phyloP scores from a whole-genome alignment of 2,329 filamentous ascomycete species.

The Kalmusia sp. region DNA sequence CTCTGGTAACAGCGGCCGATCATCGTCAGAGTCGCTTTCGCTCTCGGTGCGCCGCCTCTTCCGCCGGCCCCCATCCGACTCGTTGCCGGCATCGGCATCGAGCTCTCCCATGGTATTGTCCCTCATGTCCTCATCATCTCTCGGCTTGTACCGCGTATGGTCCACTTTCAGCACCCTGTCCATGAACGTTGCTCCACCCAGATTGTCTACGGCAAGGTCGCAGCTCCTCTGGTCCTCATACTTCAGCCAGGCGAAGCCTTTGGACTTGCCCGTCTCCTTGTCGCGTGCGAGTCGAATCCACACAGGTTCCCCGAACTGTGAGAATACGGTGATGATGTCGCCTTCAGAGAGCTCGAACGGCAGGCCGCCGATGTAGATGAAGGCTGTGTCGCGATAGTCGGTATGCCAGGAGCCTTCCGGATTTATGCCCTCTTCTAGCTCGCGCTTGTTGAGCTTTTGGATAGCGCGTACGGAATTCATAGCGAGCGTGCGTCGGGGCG shows the following conservation, averaged over 20 bases:
- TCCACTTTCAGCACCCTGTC: slow-evolving; percentile 86
- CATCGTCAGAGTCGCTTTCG: slow-evolving; percentile 49
- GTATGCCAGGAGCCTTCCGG: slow-evolving; percentile 94
- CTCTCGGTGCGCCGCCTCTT: slow-evolving; percentile 55
- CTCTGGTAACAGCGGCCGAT: slow-evolving; percentile 75
- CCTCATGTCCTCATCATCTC: slow-evolving; percentile 76
- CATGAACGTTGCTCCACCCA: slow-evolving; percentile 83
- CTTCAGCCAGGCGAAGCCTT: slow-evolving; percentile 94
- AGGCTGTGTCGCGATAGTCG: slow-evolving; percentile 97
- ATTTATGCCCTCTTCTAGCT: slow-evolving; percentile 86
- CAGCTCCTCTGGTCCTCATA: slow-evolving; percentile 98
- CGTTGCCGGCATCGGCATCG: slow-evolving; percentile 37
- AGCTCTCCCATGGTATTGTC: slow-evolving; percentile 63
- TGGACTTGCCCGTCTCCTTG: slow-evolving; percentile 94
- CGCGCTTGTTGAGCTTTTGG: slow-evolving; percentile 89
- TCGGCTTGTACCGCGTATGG: slow-evolving; percentile 88
- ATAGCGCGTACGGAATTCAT: slow-evolving; percentile 98
- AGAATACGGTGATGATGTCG: slow-evolving; percentile 95
- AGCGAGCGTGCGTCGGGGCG: slow-evolving; percentile 24
- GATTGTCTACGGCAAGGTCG: slow-evolving; percentile 93
- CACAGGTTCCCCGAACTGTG: slow-evolving; percentile 93
- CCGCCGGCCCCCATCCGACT: slow-evolving; percentile 56
- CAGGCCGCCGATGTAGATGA: slow-evolving; percentile 93
- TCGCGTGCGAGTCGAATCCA: slow-evolving; percentile 92
- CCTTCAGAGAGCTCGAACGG: slow-evolving; percentile 94